Conservation (phyloP, 176 grass and related monocot genomes). For the Triticum turgidum region DNA sequence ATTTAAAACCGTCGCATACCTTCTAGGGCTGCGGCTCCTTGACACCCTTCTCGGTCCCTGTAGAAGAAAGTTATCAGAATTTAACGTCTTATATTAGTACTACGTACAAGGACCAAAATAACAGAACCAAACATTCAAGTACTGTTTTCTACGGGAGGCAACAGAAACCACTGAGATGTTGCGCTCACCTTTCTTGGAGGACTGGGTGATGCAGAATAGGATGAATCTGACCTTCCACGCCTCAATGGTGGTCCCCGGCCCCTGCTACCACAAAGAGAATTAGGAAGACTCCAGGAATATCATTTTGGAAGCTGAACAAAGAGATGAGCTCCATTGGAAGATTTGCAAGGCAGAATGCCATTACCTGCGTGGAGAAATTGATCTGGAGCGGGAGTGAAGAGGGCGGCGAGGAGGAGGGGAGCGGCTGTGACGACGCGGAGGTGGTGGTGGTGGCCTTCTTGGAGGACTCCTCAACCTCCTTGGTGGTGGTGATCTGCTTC, state of each 20-base stretch:
- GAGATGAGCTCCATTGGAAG: not conserved
- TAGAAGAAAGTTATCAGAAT: not conserved
- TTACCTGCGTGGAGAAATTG: conserved; percentile 94
- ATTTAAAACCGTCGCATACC: conserved; percentile 34
- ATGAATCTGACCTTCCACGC: conserved; percentile 88
- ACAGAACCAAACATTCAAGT: not conserved
- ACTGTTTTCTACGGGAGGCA: not conserved
- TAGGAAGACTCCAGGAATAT: not conserved
- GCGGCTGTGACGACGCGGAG: conserved; percentile 59
- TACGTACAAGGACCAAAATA: not conserved
- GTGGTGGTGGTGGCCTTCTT: conserved; percentile 92
- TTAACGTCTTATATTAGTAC: not conserved
- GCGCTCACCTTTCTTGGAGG: conserved; percentile 57
- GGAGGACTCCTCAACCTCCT: conserved; percentile 88
- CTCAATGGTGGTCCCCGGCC: conserved; percentile 77
- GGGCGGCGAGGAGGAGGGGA: conserved; percentile 87
- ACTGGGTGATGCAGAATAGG: conserved; percentile 84
- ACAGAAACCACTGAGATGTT: not conserved
- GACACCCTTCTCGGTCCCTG: conserved; percentile 83
- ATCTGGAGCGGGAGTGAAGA: conserved; percentile 73
- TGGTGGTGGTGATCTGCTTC: conserved; percentile 78
- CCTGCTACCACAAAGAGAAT: conserved; percentile 44
- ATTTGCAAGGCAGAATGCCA: not conserved
- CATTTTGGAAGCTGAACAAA: not conserved
- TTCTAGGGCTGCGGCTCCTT: conserved; percentile 93